Evolutionary conservation across 1,284 basidiomycete species (phyloP).

Genomic region (Baeospora myosura): DNA sequence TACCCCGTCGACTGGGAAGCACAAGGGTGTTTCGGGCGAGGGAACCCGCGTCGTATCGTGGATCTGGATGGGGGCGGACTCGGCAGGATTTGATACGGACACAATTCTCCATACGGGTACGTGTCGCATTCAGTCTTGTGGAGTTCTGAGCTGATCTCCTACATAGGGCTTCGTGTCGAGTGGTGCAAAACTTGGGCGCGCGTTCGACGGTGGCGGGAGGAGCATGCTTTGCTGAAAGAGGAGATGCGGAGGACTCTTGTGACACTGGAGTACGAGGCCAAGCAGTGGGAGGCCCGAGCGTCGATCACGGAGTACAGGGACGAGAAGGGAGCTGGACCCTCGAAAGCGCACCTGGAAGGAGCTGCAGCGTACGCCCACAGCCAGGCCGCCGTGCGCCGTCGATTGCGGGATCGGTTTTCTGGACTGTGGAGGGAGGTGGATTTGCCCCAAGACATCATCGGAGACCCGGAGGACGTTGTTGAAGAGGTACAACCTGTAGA

Average conservation of each 20-base stretch:
- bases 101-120: slow-evolving; percentile 4
- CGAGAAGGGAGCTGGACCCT: neutral
- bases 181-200: slow-evolving; percentile 10
- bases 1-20: neutral
- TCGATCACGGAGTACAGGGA: neutral
- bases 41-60: slow-evolving; percentile 7
- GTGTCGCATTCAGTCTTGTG: neutral
- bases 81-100: slow-evolving; percentile 1
- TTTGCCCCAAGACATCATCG: neutral
- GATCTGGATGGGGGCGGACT: slow-evolving; percentile 10
- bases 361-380: neutral
- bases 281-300: slow-evolving; percentile 3
- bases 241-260: slow-evolving; percentile 7
- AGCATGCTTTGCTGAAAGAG: slow-evolving; percentile 6
- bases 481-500: neutral
- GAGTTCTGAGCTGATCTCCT: neutral
- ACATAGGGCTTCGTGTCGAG: slow-evolving; percentile 10
- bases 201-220: slow-evolving; percentile 7
- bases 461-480: neutral
- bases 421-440: neutral
- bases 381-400: neutral
- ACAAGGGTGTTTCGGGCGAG: neutral
- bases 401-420: neutral
- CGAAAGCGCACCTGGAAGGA: neutral
- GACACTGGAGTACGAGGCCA: slow-evolving; percentile 1